Evolutionary conservation across 1,284 basidiomycete genomes (phyloP), one percentile per base, ranked within the genome.

Genomic region (Tilletiopsis washingtonensis): DNA sequence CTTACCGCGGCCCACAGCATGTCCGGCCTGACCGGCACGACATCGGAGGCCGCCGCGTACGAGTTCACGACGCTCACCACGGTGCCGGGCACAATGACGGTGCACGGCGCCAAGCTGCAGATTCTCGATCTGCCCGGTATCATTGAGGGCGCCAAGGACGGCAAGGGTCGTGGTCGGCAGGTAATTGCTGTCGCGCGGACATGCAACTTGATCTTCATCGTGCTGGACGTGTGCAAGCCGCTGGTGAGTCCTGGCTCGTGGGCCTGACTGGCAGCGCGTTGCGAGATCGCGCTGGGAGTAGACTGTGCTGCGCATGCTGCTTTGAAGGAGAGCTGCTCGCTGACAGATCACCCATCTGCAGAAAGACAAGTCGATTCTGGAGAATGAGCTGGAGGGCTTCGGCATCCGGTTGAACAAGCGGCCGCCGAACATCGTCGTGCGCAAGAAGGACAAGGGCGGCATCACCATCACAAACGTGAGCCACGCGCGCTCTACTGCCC

Each of bases 101-200:
- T 94, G 1, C 63, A 66, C 58, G 89, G 90, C n/a, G 89, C 91
- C 34, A 87, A 87, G 32, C 88, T 94, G 41, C 80, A 81, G 67
- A 78, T 81, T 44, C 71, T 80, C 29, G 78, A 79, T 67, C 75
- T 91, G 54, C 62, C 89, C 57, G 93, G 93, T 80, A 98, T 98
- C 61, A 98, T 98, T 60, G 94, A 98, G 75, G 94, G 94, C 64
- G 94, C 94, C 27, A 93, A 93, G 73, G 94, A 99, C 70, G 93
- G 93, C 58, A 85, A 91, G 75, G 94, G 94, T 77, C 81, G 94
- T 80, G 94, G 94, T 80, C 83, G 88, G 66, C 94, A 99, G 81
- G 93, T 82, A 53, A 81, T 82, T 72, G 91, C 91, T 56, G 91
- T 97, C 58, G 91, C 91, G 19, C 83, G 93, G 57, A 97, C 94